Base-by-base conservation (phyloP, 1,284 basidiomycete species). In the Puccinia novopanici region DNA sequence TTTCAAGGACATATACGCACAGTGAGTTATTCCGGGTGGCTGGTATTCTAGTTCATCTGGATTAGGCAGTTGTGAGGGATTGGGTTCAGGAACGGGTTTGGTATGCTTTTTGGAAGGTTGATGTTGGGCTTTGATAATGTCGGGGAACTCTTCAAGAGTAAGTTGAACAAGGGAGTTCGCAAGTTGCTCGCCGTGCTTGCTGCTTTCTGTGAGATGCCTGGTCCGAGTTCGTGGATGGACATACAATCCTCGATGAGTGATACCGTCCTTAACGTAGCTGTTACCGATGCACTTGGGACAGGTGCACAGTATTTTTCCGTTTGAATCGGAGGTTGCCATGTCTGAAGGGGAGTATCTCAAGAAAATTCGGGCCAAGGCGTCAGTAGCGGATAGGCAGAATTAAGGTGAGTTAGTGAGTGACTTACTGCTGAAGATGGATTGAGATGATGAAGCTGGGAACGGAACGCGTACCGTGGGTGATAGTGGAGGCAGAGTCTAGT, bases 151-250 rank as follows among this genome's bases (percentile, higher is more conserved):
- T 24, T 68, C 8, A 17, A 68, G 15, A 48, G 40, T 3, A 10
- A 68, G 40, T 48, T 68, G 40, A 24, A 37, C 15, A 13, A 61
- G 27, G 3, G 59, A 61, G 5, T 17, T 37, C 3, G 59, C 27
- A 12, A 61, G 27, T 61, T 61, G 5, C 3, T 68, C 67, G 15
- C 15, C 34, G 8, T 48, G 3, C 30, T 67, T 40, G 67, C 48
- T 48, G 27, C 13, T 55, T 55, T 73, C 52, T 9, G 24, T 5
- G 19, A 24, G 52, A 22, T 73, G 71, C 9, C 55, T 73, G 5
- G 8, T 13, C 12, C 50, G n/a, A 54, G 71, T 73, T n/a, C 71
- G 45, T n/a, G 71, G 71, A 55, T 73, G 71, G 3, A 73, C 30
- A 34, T 54, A 73, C 4, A 57, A 6, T 54, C 71, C 71, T 34